Evolutionary conservation across 352 stramenopile species (phyloP).

Genomic region (Globisporangium rhizosaccharum): DNA sequence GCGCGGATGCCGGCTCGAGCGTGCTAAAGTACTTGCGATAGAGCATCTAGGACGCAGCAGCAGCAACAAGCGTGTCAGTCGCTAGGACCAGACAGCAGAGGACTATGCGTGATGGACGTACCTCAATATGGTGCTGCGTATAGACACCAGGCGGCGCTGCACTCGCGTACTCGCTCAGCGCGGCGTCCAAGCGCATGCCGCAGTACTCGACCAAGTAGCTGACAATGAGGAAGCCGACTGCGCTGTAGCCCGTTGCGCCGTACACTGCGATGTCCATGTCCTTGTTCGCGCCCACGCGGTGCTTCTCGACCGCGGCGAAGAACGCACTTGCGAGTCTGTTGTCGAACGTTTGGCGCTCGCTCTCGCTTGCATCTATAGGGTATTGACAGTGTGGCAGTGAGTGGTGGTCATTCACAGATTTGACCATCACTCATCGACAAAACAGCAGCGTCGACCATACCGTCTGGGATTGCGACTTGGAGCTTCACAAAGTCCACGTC

Average conservation of each 20-base stretch:
- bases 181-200: conserved; percentile 48
- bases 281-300: conserved; percentile 54
- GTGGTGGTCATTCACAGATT: neutral
- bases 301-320: conserved; percentile 44
- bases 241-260: conserved; percentile 54
- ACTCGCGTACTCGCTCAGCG: conserved; percentile 55
- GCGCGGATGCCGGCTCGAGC: conserved; percentile 40
- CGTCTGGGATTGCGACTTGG: conserved; percentile 27
- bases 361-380: conserved; percentile 21
- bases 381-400: neutral
- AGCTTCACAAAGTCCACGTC: conserved; percentile 83
- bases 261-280: conserved; percentile 81
- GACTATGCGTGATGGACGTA: conserved; percentile 10
- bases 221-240: conserved; percentile 70
- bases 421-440: too few relatives aligned
- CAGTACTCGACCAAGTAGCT: conserved; percentile 76
- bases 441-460: conserved; percentile 10
- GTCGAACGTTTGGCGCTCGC: conserved; percentile 32
- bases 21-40: conserved; percentile 82
- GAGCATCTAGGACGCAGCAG: conserved; percentile 22
- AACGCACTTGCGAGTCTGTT: conserved; percentile 57
- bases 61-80: neutral
- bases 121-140: conserved; percentile 60
- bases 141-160: conserved; percentile 61
- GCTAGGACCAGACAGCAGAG: neutral